Conservation (phyloP, 768 basidiomycete species). For the Psilocybe tampanensis region DNA sequence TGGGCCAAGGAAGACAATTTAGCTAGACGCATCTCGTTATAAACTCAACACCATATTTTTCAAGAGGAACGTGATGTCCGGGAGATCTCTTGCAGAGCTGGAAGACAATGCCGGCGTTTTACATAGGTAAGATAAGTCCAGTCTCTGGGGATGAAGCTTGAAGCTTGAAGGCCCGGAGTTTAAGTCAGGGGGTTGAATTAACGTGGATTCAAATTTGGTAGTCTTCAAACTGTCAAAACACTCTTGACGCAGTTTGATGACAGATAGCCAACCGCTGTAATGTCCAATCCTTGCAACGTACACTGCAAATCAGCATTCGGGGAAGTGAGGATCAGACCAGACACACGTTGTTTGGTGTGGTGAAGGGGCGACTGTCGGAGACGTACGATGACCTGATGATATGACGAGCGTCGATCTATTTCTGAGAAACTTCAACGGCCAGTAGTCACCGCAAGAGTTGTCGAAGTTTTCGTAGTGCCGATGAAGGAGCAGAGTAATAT, state of each 20-base stretch:
- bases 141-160: no score
- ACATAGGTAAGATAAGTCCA: no score
- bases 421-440: background rate
- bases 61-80: background rate
- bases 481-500: background rate
- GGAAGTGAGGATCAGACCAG: background rate
- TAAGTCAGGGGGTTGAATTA: background rate
- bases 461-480: background rate
- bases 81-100: no score
- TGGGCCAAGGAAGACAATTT: background rate
- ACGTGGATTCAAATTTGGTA: background rate
- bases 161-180: background rate
- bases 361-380: background rate
- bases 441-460: background rate
- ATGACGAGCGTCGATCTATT: background rate
- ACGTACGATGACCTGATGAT: background rate
- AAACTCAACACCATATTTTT: no score
- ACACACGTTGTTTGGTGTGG: background rate
- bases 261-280: background rate
- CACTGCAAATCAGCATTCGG: background rate
- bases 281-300: background rate
- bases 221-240: constrained; percentile 1
- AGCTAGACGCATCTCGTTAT: background rate
- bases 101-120: no score
- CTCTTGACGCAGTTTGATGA: background rate